phyloP scores from a whole-genome alignment of 768 basidiomycete genomes.

The Agaricus sinodeliciosus region DNA sequence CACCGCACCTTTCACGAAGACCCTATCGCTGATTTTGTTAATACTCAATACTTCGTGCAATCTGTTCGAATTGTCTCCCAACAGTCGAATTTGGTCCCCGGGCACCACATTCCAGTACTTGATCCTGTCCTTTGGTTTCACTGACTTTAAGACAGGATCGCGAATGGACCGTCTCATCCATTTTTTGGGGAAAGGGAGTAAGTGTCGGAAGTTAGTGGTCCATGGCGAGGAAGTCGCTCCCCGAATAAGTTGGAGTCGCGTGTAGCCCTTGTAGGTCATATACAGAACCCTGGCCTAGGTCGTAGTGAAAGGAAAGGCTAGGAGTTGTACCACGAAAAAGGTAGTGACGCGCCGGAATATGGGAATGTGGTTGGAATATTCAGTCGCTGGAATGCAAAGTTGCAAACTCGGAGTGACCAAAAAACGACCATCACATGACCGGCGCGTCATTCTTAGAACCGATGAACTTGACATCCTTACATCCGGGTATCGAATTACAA shows the following conservation, averaged over 20 bases:
- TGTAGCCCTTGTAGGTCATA: conserved; percentile 29
- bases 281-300: conserved; percentile 4
- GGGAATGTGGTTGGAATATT: not conserved
- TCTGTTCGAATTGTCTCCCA: conserved; percentile 52
- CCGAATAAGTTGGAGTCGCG: conserved; percentile 30
- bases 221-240: conserved; percentile 48
- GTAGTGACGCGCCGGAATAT: not conserved
- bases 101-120: conserved; percentile 87
- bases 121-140: conserved; percentile 60
- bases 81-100: conserved; percentile 70
- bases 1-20: conserved; percentile 41
- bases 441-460: not conserved
- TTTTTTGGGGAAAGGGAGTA: conserved; percentile 52
- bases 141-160: conserved; percentile 47
- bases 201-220: conserved; percentile 63
- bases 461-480: conserved; percentile 1
- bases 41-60: conserved; percentile 69
- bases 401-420: not conserved
- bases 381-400: not conserved
- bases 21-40: conserved; percentile 67
- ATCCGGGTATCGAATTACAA: not conserved
- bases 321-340: not conserved
- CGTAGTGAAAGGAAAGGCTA: not conserved
- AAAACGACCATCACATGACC: conserved; percentile 14
- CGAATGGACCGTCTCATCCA: conserved; percentile 38